Evolutionary conservation across 306 rosid genomes (phyloP).

Genomic region (Casuarina glauca): DNA sequence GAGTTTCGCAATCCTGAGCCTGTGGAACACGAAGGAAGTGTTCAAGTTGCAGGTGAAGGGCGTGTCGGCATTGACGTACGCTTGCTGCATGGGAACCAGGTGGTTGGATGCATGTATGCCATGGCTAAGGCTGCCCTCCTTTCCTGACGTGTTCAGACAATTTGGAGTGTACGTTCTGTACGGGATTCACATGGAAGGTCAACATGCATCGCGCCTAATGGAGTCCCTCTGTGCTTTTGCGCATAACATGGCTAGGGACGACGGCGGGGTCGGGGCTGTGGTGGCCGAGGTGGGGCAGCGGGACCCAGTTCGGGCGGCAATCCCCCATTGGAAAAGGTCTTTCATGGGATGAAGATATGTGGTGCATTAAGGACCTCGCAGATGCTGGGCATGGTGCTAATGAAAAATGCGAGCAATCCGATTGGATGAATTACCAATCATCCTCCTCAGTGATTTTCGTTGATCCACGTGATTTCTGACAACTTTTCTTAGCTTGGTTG

Average conservation of each 20-base stretch:
- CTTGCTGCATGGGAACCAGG: constrained; percentile 70
- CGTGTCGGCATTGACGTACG: constrained; percentile 53
- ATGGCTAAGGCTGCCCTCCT: constrained; percentile 84
- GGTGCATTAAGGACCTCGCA: constrained; percentile 79
- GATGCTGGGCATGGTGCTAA: constrained; percentile 16
- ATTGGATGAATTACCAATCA: constrained; percentile 46
- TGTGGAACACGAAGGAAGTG: constrained; percentile 94
- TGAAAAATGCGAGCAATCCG: constrained; percentile 28
- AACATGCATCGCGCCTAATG: constrained; percentile 55
- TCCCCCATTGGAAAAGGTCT: constrained; percentile 88
- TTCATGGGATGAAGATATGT: constrained; percentile 78
- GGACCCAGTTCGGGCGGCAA: constrained; percentile 71
- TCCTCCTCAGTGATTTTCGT: constrained; percentile 64
- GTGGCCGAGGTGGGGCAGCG: constrained; percentile 77
- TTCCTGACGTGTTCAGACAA: constrained; percentile 73
- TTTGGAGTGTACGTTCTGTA: constrained; percentile 81
- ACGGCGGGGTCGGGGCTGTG: constrained; percentile 71
- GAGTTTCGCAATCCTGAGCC: constrained; percentile 68
- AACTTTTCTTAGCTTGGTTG: no score
- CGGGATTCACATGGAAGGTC: constrained; percentile 78
- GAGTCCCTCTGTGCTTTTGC: constrained; percentile 56
- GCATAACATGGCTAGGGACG: constrained; percentile 78
- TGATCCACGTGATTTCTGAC: constrained; percentile 85
- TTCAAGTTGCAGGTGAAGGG: constrained; percentile 80
- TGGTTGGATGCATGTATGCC: constrained; percentile 77